phyloP scores from a whole-genome alignment of 768 basidiomycete genomes.

The Lyophyllum semitale region DNA sequence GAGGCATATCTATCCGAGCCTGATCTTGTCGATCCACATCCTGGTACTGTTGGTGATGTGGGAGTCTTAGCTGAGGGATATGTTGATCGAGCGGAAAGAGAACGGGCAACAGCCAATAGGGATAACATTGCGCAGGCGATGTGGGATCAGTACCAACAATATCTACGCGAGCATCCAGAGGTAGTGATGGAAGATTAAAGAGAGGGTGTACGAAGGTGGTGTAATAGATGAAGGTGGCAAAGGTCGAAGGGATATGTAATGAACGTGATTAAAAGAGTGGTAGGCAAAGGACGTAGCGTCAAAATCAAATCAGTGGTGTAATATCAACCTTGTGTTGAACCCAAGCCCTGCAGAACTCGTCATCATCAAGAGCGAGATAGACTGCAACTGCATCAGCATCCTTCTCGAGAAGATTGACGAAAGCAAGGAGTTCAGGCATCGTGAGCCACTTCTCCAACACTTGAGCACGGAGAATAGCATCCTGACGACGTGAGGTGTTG shows the following conservation, averaged over 20 bases:
- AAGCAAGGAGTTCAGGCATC: no score
- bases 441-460: no score
- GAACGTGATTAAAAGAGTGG: neutral
- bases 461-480: no score
- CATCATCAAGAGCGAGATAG: neutral
- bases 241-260: neutral
- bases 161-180: slow-evolving; percentile 2
- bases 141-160: slow-evolving; percentile 3
- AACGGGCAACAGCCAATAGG: neutral
- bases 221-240: neutral
- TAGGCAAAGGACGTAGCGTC: neutral
- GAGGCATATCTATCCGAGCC: no score
- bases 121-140: slow-evolving; percentile 1
- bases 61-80: neutral
- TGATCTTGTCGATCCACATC: neutral
- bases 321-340: neutral
- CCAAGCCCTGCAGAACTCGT: neutral
- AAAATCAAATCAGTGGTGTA: neutral
- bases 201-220: neutral
- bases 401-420: no score
- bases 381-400: no score
- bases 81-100: neutral
- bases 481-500: no score
- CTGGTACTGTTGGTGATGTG: neutral
- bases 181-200: neutral